Conservation (phyloP, 2,329 filamentous ascomycete species). For the Dissoconium aciculare region DNA sequence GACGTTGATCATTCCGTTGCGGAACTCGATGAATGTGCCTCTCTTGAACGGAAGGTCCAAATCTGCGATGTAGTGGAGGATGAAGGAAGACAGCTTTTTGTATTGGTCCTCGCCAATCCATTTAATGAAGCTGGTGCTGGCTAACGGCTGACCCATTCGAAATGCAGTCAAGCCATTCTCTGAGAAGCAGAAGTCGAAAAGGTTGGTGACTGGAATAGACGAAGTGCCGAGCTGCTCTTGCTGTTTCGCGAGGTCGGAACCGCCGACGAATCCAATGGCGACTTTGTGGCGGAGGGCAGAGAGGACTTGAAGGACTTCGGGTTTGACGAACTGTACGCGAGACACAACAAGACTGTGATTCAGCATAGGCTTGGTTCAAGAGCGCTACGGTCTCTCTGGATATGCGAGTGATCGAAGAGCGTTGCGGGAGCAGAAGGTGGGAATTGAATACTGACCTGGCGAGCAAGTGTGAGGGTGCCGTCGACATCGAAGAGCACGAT, state of each 20-base stretch:
- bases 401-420: not conserved
- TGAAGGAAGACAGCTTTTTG: slow-evolving; percentile 61
- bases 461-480: slow-evolving; percentile 71
- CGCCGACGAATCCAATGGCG: slow-evolving; percentile 83
- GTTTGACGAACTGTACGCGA: slow-evolving; percentile 36
- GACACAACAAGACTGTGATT: too few species aligned
- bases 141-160: slow-evolving; percentile 62
- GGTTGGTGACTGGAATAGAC: slow-evolving; percentile 53
- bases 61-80: slow-evolving; percentile 71
- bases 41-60: slow-evolving; percentile 70
- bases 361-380: too few species aligned
- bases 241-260: slow-evolving; percentile 83
- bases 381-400: not conserved
- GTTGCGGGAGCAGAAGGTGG: not conserved
- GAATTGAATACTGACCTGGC: slow-evolving; percentile 42
- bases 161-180: slow-evolving; percentile 93
- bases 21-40: slow-evolving; percentile 75
- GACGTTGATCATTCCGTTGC: slow-evolving; percentile 84
- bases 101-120: slow-evolving; percentile 80
- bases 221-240: slow-evolving; percentile 79
- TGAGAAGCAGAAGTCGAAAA: slow-evolving; percentile 96
- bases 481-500: slow-evolving; percentile 96
- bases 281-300: slow-evolving; percentile 68
- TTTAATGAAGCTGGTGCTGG: slow-evolving; percentile 73
- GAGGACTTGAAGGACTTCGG: slow-evolving; percentile 73